Evolutionary conservation across 441 rosid genomes (phyloP).

Genomic region (Capsella rubella): DNA sequence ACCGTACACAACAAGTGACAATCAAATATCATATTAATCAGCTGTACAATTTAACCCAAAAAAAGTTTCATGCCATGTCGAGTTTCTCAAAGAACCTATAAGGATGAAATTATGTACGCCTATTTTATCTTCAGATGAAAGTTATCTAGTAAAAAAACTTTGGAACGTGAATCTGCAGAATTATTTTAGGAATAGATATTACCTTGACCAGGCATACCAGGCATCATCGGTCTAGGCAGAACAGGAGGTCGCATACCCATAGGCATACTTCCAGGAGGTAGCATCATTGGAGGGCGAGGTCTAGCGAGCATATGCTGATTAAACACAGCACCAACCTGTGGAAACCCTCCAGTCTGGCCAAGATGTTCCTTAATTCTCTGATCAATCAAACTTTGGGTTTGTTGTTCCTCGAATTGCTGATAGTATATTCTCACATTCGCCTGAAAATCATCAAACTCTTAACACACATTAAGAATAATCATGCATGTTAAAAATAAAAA

Average conservation of each 20-base stretch:
- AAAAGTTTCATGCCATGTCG: not conserved
- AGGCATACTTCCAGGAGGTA: constrained; percentile 62
- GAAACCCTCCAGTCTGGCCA: constrained; percentile 85
- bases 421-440: constrained; percentile 91
- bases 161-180: not conserved
- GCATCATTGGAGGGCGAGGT: constrained; percentile 81
- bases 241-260: constrained; percentile 87
- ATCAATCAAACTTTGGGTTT: constrained; percentile 92
- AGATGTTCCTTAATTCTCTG: constrained; percentile 96
- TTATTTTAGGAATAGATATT: constrained; percentile 42
- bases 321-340: constrained; percentile 89
- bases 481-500: not conserved
- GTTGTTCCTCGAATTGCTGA: constrained; percentile 98
- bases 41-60: not conserved
- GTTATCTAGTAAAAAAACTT: constrained; percentile 12
- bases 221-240: constrained; percentile 74
- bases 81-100: constrained; percentile 10
- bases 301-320: constrained; percentile 84
- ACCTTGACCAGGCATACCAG: constrained; percentile 67
- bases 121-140: not conserved
- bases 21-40: constrained; percentile 10
- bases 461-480: constrained; percentile 1
- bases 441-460: constrained; percentile 49
- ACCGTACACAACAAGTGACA: not conserved
- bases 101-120: not conserved